A percentile compares a stretch with the other conserved stretches of the same genome.
These are phyloP conservation scores for Austropuccinia psidii DNA, from an alignment of 1,284 basidiomycete species.

Conservation along the genomic window DNA sequence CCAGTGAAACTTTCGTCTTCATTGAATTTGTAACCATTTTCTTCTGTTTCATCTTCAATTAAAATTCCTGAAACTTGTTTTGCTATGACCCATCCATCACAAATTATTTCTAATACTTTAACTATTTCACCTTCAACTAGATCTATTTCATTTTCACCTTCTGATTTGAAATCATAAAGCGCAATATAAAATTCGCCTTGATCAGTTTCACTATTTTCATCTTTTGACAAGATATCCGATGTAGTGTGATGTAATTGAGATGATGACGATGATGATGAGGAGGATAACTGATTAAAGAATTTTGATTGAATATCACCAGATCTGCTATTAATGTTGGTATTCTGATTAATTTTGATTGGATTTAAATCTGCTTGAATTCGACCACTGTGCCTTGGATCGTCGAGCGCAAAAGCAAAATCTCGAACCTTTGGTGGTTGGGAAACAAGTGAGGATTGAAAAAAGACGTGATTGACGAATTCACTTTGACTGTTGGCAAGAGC, in stretches of 20 bases:
- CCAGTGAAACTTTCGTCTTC: neutral
- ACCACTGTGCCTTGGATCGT: conserved; percentile 11
- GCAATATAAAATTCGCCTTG: conserved; percentile 7
- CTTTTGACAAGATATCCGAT: too few species aligned
- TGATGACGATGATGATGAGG: neutral
- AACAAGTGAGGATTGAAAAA: neutral
- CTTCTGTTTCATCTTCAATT: conserved; percentile 15
- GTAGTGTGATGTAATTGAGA: too few species aligned
- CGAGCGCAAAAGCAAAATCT: conserved; percentile 19
- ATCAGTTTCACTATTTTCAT: too few species aligned
- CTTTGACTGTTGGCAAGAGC: neutral
- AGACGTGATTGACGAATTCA: neutral
- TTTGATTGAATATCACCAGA: too few species aligned
- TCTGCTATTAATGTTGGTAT: neutral
- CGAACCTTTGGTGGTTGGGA: neutral
- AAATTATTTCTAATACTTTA: conserved; percentile 15
- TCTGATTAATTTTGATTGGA: too few species aligned
- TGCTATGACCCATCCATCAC: conserved; percentile 33
- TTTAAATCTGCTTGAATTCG: neutral
- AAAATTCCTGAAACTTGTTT: neutral
- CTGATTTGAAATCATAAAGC: conserved; percentile 20
- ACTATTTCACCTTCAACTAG: conserved; percentile 23
- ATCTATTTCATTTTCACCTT: conserved; percentile 21
- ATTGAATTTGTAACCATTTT: neutral
- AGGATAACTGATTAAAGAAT: too few species aligned